Conservation (phyloP, 805 yeast genomes). For the Saturnispora diversa region DNA sequence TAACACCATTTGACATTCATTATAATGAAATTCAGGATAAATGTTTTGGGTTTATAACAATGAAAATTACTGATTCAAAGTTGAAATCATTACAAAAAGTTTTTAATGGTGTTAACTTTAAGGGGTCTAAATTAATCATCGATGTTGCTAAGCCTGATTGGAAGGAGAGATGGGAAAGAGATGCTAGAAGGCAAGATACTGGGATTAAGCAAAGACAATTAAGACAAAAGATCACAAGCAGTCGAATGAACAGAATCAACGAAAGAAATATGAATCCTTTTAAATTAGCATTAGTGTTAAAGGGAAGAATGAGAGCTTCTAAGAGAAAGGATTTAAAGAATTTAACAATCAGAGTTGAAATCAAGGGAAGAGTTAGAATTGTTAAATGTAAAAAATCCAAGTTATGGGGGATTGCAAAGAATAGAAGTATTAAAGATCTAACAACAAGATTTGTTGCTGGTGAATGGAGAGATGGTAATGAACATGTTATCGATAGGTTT, state of each 20-base stretch:
- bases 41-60: conserved; percentile 59
- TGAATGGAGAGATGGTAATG: conserved; percentile 73
- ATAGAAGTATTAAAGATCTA: conserved; percentile 51
- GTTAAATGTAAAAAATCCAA: conserved; percentile 63
- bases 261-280: conserved; percentile 38
- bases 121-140: conserved; percentile 60
- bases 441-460: conserved; percentile 56
- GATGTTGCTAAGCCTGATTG: conserved; percentile 55
- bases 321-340: conserved; percentile 45
- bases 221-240: conserved; percentile 29
- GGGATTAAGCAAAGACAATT: conserved; percentile 24
- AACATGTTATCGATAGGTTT: conserved; percentile 66
- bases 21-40: conserved; percentile 47
- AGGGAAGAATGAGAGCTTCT: conserved; percentile 56
- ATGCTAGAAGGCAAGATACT: conserved; percentile 35
- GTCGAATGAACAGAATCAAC: conserved; percentile 34
- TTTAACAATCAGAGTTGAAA: conserved; percentile 57
- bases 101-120: conserved; percentile 64
- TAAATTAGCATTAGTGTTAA: conserved; percentile 16
- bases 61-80: conserved; percentile 41
- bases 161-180: conserved; percentile 39
- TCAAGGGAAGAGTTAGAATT: conserved; percentile 48
- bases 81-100: conserved; percentile 45
- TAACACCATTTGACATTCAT: conserved; percentile 40
- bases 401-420: conserved; percentile 85